These are phyloP conservation scores for Termitomyces sp. DNA, from an alignment of 768 basidiomycete genomes.

Conservation along the genomic window DNA sequence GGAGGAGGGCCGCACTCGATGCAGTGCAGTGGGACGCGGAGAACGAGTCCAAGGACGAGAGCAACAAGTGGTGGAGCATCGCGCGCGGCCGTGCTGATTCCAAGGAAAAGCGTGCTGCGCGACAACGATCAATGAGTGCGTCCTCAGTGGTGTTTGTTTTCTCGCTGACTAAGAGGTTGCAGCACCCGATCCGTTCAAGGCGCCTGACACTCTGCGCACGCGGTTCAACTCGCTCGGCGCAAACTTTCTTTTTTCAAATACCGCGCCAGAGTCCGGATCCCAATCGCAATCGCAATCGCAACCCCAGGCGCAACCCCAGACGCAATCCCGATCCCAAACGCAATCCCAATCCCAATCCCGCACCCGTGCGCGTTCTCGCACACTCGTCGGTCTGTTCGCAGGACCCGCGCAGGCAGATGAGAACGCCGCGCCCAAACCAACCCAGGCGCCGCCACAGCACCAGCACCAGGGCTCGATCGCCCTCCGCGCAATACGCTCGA, in stretches of 20 bases:
- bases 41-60: conserved; percentile 28
- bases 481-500: conserved; percentile 70
- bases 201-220: conserved; percentile 29
- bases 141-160: background rate
- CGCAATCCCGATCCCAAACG: background rate
- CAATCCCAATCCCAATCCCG: background rate
- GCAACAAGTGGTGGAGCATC: conserved; percentile 82
- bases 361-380: background rate
- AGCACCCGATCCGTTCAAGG: conserved; percentile 44
- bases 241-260: conserved; percentile 24
- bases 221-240: conserved; percentile 64
- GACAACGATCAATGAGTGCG: conserved; percentile 34
- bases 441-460: background rate
- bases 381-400: background rate
- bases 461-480: conserved; percentile 57
- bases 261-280: background rate
- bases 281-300: no score
- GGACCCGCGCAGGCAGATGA: background rate
- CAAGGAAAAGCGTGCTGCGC: conserved; percentile 37
- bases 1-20: conserved; percentile 60
- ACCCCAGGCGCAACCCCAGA: background rate
- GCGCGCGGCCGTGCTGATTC: conserved; percentile 69
- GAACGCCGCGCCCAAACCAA: background rate
- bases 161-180: background rate
- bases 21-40: conserved; percentile 40